These are phyloP conservation scores for Begonia peltatifolia DNA, from an alignment of 306 rosid species.

Conservation along the genomic window DNA sequence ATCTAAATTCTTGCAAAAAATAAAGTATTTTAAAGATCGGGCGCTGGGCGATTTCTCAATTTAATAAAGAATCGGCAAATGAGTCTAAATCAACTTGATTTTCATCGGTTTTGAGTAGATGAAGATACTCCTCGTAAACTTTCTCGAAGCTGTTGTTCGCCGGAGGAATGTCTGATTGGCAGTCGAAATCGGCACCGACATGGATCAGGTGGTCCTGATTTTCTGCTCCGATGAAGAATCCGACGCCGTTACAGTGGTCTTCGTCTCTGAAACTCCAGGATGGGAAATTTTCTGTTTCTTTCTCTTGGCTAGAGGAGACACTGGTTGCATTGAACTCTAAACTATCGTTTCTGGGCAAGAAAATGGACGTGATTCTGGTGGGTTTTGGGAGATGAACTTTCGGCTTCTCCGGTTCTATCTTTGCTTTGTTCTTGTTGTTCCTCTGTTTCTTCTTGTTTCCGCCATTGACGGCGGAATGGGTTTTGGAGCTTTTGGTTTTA, in stretches of 20 bases:
- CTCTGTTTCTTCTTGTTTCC: background rate
- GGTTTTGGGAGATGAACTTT: slow-evolving; percentile 1
- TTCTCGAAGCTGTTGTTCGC: background rate
- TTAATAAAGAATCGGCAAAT: background rate
- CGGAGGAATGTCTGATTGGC: background rate
- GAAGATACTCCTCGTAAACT: background rate
- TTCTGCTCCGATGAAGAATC: too few relatives aligned
- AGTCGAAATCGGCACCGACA: background rate
- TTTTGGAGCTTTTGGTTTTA: too few relatives aligned
- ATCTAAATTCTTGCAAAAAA: too few relatives aligned
- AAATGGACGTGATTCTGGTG: background rate
- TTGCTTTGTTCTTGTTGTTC: background rate
- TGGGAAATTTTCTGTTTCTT: background rate
- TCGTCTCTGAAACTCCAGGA: background rate
- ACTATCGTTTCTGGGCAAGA: background rate
- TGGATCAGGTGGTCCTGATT: background rate
- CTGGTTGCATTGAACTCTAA: background rate
- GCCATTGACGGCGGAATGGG: too few relatives aligned
- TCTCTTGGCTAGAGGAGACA: background rate
- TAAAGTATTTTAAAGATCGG: too few relatives aligned
- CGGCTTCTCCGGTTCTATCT: background rate
- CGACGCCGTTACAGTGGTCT: background rate
- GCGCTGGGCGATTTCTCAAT: too few relatives aligned
- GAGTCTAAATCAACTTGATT: background rate
- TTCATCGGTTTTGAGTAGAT: background rate